Base-by-base conservation (phyloP, 1,139 yeast genomes). In the Magnusiomyces sp. region DNA sequence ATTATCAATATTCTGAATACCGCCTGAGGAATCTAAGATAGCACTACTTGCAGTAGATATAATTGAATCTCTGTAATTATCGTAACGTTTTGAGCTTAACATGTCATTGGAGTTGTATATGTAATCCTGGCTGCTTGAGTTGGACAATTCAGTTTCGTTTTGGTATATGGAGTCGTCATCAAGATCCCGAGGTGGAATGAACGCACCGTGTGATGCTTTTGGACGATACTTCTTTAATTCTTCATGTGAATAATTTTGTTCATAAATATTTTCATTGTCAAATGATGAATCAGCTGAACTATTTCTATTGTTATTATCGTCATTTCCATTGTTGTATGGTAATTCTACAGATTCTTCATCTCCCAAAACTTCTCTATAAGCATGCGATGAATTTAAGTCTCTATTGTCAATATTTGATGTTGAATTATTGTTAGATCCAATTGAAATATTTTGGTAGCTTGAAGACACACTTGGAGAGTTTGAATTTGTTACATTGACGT, bases 1-100 rank as follows among this genome's bases (percentile, higher is more conserved):
- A 23, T 23, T 23, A 20, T 13, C 40, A 17, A 37, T 37, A 37
- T 37, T 20, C 16, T n/a, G 40, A 34, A n/a, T 34, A 4, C 53
- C 51, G 13, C 50, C 53, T 13, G 46, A 44, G 2, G 49, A 39
- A 36, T 48, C 51, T n/a, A 51, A 41, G 36, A 51, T 51, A 16
- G 45, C 49, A 11, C 49, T 42, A 23, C 50, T 46, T 11, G 48
- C 48, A 10, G 36, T 38, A 2, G 53, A 50, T 11, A 45, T 32
- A 20, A 50, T 33, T 6, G 50, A 50, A 2, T 27, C 33, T 23
- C 29, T 23, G 29, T 23, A 23, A 7, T 23, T 23, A 23, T 23
- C 29, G 7, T 23, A 23, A 5, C 6, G 4, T 23, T 23, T 23
- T 23, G 29, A 23, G 7, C 7, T 23, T 7, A 23, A 23, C 29